A percentile compares a stretch with the other conserved stretches of the same genome.
Evolutionary conservation across 2,329 filamentous ascomycete genomes (phyloP).

Genomic region (Cordyceps tenuipes): DNA sequence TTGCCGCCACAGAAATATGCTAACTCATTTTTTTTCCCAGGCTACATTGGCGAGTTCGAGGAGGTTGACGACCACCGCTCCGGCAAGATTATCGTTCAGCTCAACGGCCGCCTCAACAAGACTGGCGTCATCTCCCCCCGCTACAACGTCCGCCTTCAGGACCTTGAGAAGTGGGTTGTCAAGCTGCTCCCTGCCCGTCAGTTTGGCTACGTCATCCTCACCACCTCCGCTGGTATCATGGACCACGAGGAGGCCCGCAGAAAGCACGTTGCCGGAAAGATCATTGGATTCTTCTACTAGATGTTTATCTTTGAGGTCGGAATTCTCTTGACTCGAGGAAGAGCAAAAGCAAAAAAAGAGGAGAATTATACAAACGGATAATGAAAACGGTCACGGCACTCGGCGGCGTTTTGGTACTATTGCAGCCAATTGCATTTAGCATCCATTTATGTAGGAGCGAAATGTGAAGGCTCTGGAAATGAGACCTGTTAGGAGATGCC

Average conservation of each 20-base stretch:
- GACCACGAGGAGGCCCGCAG: slow-evolving; percentile 99
- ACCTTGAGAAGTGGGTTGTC: slow-evolving; percentile 99
- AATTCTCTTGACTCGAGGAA: slow-evolving; percentile 10
- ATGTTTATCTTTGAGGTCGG: slow-evolving; percentile 13
- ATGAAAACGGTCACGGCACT: slow-evolving; percentile 23
- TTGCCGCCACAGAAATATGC: slow-evolving; percentile 6
- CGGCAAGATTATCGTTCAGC: slow-evolving; percentile 99
- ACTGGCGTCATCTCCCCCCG: slow-evolving; percentile 97
- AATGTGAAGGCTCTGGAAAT: slow-evolving; percentile 27
- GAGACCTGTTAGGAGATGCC: slow-evolving; percentile 24
- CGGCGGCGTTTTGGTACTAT: slow-evolving; percentile 29
- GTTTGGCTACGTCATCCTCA: slow-evolving; percentile 98
- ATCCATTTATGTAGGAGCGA: slow-evolving; percentile 25
- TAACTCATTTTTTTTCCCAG: slow-evolving; percentile 37
- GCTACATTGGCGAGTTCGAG: slow-evolving; percentile 99
- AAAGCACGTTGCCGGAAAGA: slow-evolving; percentile 99
- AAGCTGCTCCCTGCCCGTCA: slow-evolving; percentile 99
- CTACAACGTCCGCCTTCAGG: slow-evolving; percentile 97
- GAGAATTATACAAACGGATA: background rate
- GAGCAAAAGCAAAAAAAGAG: slow-evolving; percentile 16
- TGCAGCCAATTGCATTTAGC: slow-evolving; percentile 28
- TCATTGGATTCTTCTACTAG: slow-evolving; percentile 99
- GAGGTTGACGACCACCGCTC: slow-evolving; percentile 99
- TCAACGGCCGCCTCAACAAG: slow-evolving; percentile 99
- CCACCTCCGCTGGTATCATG: slow-evolving; percentile 99